Base-by-base conservation (phyloP, 2,329 filamentous ascomycete species). In the Monosporascus sp. region DNA sequence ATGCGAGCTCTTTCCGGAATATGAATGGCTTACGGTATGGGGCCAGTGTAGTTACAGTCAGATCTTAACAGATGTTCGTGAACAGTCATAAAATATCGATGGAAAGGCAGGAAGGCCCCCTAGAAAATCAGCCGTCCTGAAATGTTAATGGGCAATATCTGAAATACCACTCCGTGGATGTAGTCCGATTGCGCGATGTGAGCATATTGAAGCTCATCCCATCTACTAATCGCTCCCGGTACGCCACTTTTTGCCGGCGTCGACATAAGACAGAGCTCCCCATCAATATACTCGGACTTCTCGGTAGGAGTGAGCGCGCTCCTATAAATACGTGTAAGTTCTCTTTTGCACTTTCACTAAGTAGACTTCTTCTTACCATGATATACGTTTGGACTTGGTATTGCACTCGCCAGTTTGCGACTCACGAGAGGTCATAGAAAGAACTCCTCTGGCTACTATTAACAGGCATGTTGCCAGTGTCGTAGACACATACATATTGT, bases 51-150 rank as follows among this genome's bases (percentile, higher is more conserved):
- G 27, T 58, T 52, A 44, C 70, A 72, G 51, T 71, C 66, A 8
- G 61, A 50, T 31, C 62, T 60, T 17, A 72, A 53, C 3, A 70
- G 60, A 37, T 57, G 56, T 47, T 69, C 69, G 50, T 71, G 68
- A 20, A 62, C 56, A 17, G 58, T 61, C 46, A 70, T 47, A 49
- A 66, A 70, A 52, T 65, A 68, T 6, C 70, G 63, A 44, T 72
- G 69, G 61, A 68, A 72, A 0, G 68, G 66, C 18, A 71, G 58
- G 53, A 72, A 71, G 49, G 63, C 63, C 25, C 65, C 65, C 44
- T 60, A 24, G 5, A 7, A n/a, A 17, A 17, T 51, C 17, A 49
- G 51, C 35, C 11, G 4, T 6, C 27, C 27, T 18, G 24, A 8
- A 18, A 3, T 18, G 3, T 18, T 6, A 25, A 45, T 20, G 20